phyloP scores from a whole-genome alignment of 108 stramenopile genomes.

The Skeletonema marinoi region DNA sequence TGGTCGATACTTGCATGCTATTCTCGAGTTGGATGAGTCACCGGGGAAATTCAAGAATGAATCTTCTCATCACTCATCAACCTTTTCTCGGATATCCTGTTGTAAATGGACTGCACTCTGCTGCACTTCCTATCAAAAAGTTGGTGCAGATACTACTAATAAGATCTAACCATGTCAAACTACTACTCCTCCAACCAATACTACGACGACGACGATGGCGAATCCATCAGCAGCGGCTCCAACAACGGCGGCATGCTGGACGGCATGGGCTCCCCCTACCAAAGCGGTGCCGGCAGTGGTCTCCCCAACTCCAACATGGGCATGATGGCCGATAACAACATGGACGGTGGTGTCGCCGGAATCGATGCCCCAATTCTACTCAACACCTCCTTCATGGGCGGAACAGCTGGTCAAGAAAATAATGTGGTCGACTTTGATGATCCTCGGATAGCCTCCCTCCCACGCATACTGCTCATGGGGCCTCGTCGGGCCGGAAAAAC shows the following conservation, averaged over 20 bases:
- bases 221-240: slow-evolving; percentile 37
- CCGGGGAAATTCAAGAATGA: no score
- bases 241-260: slow-evolving; percentile 14
- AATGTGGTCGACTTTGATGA: slow-evolving; percentile 75
- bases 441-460: slow-evolving; percentile 80
- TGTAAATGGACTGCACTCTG: no score
- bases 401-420: neutral
- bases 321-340: neutral
- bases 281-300: neutral
- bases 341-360: neutral
- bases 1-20: neutral
- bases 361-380: neutral
- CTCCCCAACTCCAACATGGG: slow-evolving; percentile 4
- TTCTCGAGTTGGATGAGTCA: no score
- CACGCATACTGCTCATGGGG: slow-evolving; percentile 95
- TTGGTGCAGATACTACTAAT: no score
- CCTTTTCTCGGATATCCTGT: no score
- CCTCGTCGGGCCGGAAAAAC: slow-evolving; percentile 92
- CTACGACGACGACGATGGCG: slow-evolving; percentile 28
- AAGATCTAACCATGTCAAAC: slow-evolving; percentile 21
- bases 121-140: no score
- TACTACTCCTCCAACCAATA: slow-evolving; percentile 33
- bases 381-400: neutral
- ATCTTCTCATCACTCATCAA: no score
- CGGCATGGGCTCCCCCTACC: slow-evolving; percentile 3